phyloP scores from a whole-genome alignment of 768 basidiomycete species.

The Daedaleopsis sinensis region DNA sequence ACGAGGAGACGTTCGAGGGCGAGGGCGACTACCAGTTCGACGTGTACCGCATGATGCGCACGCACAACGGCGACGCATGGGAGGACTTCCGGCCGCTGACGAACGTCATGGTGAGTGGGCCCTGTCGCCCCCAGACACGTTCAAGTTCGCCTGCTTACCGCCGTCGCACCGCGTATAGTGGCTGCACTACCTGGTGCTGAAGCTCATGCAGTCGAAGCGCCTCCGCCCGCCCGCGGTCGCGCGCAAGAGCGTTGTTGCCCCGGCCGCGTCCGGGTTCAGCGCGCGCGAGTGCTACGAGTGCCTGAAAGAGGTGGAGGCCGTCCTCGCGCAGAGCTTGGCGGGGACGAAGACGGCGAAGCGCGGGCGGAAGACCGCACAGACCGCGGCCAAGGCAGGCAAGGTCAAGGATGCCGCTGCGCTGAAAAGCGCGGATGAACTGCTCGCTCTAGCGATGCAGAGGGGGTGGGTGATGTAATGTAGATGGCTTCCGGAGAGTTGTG shows the following conservation, averaged over 20 bases:
- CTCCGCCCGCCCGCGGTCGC: conserved; percentile 55
- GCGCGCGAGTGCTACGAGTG: conserved; percentile 74
- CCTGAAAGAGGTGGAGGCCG: conserved; percentile 64
- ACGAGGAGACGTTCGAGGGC: conserved; percentile 90
- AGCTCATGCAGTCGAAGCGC: conserved; percentile 72
- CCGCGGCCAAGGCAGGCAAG: conserved; percentile 22
- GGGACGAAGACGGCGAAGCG: conserved; percentile 41
- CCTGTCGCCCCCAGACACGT: not conserved
- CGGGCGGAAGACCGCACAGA: conserved; percentile 40
- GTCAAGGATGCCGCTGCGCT: conserved; percentile 5
- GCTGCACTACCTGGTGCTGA: conserved; percentile 82
- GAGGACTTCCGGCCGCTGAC: conserved; percentile 76
- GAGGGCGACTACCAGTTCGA: conserved; percentile 96
- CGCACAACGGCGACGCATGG: conserved; percentile 67
- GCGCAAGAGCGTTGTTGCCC: conserved; percentile 40
- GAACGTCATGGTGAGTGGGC: conserved; percentile 79
- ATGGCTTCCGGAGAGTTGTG: not conserved
- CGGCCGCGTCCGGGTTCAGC: conserved; percentile 43
- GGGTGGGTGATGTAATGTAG: conserved; percentile 59
- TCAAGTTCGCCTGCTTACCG: not conserved
- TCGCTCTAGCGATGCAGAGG: conserved; percentile 59
- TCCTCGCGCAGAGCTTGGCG: conserved; percentile 53
- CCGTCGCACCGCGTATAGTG: conserved; percentile 55
- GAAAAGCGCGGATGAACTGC: conserved; percentile 59
- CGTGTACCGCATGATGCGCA: conserved; percentile 87